These are phyloP conservation scores for bread wheat (Triticum aestivum) DNA, from an alignment of 176 grass and related monocot genomes.

Conservation along the genomic window IWGSC_CS_RefSeq_v2.1 NC_057814.1:56633349-56633848, in stretches of 20 bases:
- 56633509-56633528: not conserved
- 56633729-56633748: slow-evolving; percentile 19
- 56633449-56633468: too few relatives aligned
- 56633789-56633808: slow-evolving; percentile 4
- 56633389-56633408: too few relatives aligned
- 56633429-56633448: too few relatives aligned
- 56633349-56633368: too few relatives aligned
- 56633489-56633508: not conserved
- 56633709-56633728: not conserved
- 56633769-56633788: not conserved
- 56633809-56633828: not conserved
- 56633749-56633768: too few relatives aligned
- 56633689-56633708: not conserved
- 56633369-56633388: too few relatives aligned
- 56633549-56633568: not conserved
- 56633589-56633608: not conserved
- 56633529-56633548: not conserved
- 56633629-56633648: not conserved
- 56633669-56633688: not conserved
- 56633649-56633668: not conserved
- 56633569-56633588: not conserved
- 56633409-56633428: too few relatives aligned
- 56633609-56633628: too few relatives aligned
- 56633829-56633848: slow-evolving; percentile 18
- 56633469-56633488: too few relatives aligned